phyloP scores from a whole-genome alignment of 73 alveolate species.

The Effrenium voratum region DNA sequence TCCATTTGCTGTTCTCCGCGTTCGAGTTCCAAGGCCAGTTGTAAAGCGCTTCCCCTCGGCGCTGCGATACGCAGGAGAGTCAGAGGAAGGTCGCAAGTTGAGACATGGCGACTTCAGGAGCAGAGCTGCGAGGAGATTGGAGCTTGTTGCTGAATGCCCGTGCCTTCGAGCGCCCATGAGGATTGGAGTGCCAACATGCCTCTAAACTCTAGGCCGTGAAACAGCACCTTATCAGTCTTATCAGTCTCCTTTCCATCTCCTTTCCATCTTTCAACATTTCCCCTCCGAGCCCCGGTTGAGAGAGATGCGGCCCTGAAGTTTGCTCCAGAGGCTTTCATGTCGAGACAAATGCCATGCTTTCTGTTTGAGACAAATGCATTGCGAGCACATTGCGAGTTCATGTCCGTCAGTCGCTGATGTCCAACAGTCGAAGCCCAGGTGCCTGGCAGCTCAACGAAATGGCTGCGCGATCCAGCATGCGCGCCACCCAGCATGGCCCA shows the following conservation, averaged over 20 bases:
- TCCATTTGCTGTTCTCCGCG: too few relatives aligned
- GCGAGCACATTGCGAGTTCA: constrained; percentile 55
- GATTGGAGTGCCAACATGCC: not conserved
- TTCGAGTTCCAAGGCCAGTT: constrained; percentile 28
- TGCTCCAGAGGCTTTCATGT: constrained; percentile 15
- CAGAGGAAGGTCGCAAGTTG: not conserved
- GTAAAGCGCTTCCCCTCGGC: constrained; percentile 37
- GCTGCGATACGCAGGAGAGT: constrained; percentile 39
- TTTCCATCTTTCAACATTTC: not conserved
- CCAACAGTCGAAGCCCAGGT: not conserved
- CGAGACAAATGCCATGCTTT: not conserved
- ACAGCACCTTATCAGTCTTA: too few relatives aligned
- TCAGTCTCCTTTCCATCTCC: too few relatives aligned
- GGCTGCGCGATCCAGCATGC: constrained; percentile 38
- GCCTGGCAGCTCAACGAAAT: constrained; percentile 66
- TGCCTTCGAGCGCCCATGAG: not conserved
- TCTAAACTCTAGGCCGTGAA: not conserved
- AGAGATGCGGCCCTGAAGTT: constrained; percentile 27
- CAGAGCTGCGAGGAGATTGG: constrained; percentile 61
- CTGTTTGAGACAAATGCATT: constrained; percentile 23
- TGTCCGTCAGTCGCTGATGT: not conserved
- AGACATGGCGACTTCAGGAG: not conserved
- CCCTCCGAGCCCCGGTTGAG: not conserved
- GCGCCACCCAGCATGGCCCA: too few relatives aligned
- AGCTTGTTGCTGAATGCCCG: constrained; percentile 18